These are phyloP conservation scores for Graphilbum ipis-grandicollis DNA, from an alignment of 2,329 filamentous ascomycete species.

Conservation along the genomic window DNA sequence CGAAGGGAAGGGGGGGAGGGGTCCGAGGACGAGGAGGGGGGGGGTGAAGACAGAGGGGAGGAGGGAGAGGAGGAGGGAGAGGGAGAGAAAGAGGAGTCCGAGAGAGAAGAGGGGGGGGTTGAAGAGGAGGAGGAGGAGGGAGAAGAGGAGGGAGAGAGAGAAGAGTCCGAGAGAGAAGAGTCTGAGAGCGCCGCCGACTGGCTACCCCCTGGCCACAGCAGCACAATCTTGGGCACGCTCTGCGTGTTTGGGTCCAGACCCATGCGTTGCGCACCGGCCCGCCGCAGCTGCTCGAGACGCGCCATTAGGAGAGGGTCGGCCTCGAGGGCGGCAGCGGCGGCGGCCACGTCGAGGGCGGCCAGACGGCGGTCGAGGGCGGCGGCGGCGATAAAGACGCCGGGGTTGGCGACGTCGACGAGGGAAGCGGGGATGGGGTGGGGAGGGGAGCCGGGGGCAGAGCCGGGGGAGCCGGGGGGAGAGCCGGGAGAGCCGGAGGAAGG, in stretches of 20 bases:
- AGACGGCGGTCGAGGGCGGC: slow-evolving; percentile 15
- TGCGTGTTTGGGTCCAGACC: slow-evolving; percentile 18
- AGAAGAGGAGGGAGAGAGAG: too few relatives aligned
- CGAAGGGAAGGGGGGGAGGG: too few relatives aligned
- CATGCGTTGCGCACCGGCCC: slow-evolving; percentile 20
- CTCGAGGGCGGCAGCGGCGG: slow-evolving; percentile 11
- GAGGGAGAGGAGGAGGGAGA: too few relatives aligned
- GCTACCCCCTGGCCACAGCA: slow-evolving; percentile 15
- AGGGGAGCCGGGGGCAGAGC: not conserved
- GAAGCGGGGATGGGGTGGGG: slow-evolving; percentile 16
- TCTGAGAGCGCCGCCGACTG: slow-evolving; percentile 18
- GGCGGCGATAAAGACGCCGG: slow-evolving; percentile 21
- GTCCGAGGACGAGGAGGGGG: too few relatives aligned
- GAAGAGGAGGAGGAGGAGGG: too few relatives aligned
- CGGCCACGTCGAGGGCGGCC: slow-evolving; percentile 1
- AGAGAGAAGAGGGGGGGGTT: too few relatives aligned
- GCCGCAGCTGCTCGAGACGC: slow-evolving; percentile 19
- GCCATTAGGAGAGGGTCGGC: slow-evolving; percentile 17
- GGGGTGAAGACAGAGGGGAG: too few relatives aligned
- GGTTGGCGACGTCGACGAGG: slow-evolving; percentile 23
- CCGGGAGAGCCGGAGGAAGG: too few relatives aligned
- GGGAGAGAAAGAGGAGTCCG: too few relatives aligned
- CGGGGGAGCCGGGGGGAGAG: slow-evolving; percentile 18
- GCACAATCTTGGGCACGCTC: slow-evolving; percentile 27
- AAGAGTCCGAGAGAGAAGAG: too few relatives aligned